These are phyloP conservation scores for Barbarea vulgaris DNA, from an alignment of 345 rosid genomes.

Conservation along the genomic window DNA sequence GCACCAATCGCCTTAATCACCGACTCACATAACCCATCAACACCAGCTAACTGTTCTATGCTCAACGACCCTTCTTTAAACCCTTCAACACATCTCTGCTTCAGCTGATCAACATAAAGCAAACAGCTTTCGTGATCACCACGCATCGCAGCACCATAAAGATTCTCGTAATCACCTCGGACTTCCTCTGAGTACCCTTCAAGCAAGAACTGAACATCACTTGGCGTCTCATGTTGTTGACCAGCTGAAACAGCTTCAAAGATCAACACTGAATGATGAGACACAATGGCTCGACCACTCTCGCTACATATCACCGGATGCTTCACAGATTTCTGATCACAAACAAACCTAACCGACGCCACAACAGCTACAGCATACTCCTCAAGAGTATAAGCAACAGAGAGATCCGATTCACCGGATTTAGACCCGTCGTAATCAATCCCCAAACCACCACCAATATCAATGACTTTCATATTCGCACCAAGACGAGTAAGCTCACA, in stretches of 20 bases:
- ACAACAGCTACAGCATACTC: slow-evolving; percentile 93
- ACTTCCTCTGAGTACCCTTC: slow-evolving; percentile 67
- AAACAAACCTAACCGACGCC: slow-evolving; percentile 57
- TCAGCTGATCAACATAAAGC: slow-evolving; percentile 68
- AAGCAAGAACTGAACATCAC: slow-evolving; percentile 51
- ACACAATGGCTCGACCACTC: slow-evolving; percentile 90
- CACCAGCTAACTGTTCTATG: slow-evolving; percentile 81
- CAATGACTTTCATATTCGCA: slow-evolving; percentile 75
- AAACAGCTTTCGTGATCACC: slow-evolving; percentile 71
- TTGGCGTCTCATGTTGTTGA: slow-evolving; percentile 40
- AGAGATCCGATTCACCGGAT: slow-evolving; percentile 77
- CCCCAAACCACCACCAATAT: slow-evolving; percentile 90
- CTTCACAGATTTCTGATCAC: slow-evolving; percentile 68
- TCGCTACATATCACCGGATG: slow-evolving; percentile 89
- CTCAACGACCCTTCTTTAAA: slow-evolving; percentile 79
- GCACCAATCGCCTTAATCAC: slow-evolving; percentile 59
- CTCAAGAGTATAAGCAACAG: slow-evolving; percentile 78
- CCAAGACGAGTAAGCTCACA: slow-evolving; percentile 93
- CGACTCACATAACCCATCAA: slow-evolving; percentile 75
- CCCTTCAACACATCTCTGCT: slow-evolving; percentile 70
- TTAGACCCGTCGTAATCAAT: slow-evolving; percentile 95
- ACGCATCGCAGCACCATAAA: slow-evolving; percentile 54
- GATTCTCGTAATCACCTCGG: slow-evolving; percentile 52
- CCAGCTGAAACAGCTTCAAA: slow-evolving; percentile 78
- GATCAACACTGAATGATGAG: slow-evolving; percentile 82